Evolutionary conservation across 129 eudicot species (phyloP).

Genomic region (Flaveria ramosissima): DNA sequence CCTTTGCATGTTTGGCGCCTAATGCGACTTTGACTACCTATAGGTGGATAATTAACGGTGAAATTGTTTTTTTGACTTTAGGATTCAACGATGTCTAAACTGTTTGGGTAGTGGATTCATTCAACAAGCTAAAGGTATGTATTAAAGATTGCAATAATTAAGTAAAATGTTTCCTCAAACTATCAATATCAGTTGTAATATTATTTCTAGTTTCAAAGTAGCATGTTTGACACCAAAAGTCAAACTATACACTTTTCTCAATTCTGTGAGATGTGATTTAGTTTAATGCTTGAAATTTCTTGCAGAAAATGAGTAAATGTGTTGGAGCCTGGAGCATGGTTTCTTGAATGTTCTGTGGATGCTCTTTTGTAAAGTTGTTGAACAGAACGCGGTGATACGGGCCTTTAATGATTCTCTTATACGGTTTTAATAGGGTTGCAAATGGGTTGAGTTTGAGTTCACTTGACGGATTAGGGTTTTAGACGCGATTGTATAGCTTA

Average conservation of each 20-base stretch:
- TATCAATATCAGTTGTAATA: neutral
- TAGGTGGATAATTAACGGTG: neutral
- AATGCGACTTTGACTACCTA: neutral
- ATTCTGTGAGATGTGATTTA: neutral
- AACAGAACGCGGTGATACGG: neutral
- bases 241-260: neutral
- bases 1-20: neutral
- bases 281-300: neutral
- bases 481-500: neutral
- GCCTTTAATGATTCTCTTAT: neutral
- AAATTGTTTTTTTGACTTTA: slow-evolving; percentile 31
- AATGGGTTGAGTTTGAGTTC: slow-evolving; percentile 10
- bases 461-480: neutral
- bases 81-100: slow-evolving; percentile 88
- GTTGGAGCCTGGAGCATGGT: neutral
- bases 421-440: neutral
- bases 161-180: neutral
- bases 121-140: slow-evolving; percentile 32
- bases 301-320: slow-evolving; percentile 13
- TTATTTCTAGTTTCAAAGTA: neutral
- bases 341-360: neutral
- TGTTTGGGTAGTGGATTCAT: slow-evolving; percentile 79
- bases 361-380: too few relatives aligned
- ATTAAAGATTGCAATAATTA: neutral
- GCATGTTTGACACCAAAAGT: slow-evolving; percentile 7